Evolutionary conservation across 345 rosid species (phyloP), one percentile per base, ranked within the genome.

Genomic region (Hibiscus trionum): DNA sequence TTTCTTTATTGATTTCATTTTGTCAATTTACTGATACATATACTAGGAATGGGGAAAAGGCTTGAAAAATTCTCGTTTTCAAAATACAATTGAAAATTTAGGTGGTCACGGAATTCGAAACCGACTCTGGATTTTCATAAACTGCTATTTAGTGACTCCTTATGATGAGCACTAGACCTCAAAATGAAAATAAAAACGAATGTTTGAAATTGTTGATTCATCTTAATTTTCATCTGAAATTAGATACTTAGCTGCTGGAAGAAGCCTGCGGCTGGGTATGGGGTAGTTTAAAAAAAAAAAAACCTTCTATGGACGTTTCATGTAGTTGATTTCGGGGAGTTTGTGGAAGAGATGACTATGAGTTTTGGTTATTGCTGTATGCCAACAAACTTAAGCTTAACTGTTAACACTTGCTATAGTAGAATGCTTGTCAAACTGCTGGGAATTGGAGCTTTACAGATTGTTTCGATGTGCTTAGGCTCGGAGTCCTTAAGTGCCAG

Each of bases 391-490:
- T 47, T 5, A 7, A 46, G 4, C 31, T 26, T 17, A 64, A 12
- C 19, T 39, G 57, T 7, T 56, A 19, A 56, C 11, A 7, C 59
- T 55, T 49, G 57, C 57, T 12, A 19, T 19, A 12, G 27, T 29
- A 44, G n/a, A 12, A 11, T 42, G 55, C 69, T 19, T 37, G 46
- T 6, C 46, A 9, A 17, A 16, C 33, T 24, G 19, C 56, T 50
- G 19, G 56, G 19, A 50, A 50, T 50, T 90, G 71, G 15, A 27
- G 42, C 19, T 26, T 49, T 49, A 29, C 33, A 16, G 24, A 46
- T 46, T 66, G 42, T 47, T 27, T 26, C 57, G 14, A 42, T 49
- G 7, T 67, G 39, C 59, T 24, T 46, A 26, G 56, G 56, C 35
- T 21, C 14, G 57, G 39, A 21, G 17, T 67, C 35, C 24, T 24